Evolutionary conservation across 345 rosid genomes (phyloP), one percentile per base, ranked within the genome.

Genomic region (Citrus inodora): DNA sequence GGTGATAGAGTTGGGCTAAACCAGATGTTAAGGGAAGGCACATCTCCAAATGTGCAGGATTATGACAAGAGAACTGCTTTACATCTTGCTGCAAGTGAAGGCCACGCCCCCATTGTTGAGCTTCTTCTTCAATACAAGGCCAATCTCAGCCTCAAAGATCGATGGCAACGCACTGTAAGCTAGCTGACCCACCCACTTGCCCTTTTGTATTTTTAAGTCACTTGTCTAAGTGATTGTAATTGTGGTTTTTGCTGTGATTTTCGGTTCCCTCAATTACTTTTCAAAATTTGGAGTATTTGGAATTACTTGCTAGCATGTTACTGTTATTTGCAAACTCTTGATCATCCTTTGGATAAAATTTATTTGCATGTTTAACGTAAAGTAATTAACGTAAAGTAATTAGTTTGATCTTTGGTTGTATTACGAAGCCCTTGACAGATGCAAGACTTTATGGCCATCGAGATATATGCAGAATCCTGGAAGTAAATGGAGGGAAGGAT

Each of bases 61-160:
- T 88, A 88, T 68, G 92, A 88, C 75, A 81, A 79, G 81, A 73
- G 90, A 67, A 90, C 92, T 6, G 92, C 90, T n/a, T 60, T 90
- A 76, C 93, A 90, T 76, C 89, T 90, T 22, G 92, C 92, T 0
- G 92, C 92, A 1, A 90, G 93, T 21, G 92, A 90, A 64, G 93
- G 88, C 37, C 93, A 87, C 53, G 89, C 93, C 28, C 84, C 90
- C 3, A 88, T 88, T 13, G 88, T 90, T 73, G 90, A 88, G 86
- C 93, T 90, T 63, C 93, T 90, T 70, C 77, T 90, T 27, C 82
- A 75, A 63, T 90, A 87, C 73, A 87, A 83, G 46, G 94, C 90
- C 42, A 80, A 87, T 37, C 83, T 90, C 75, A 90, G 88, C 80
- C 92, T 81, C 85, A 76, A 63, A 33, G 94, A 90, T 62, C 88